Conservation (phyloP, 2,329 filamentous ascomycete species). For the Ceratocystis destructans region DNA sequence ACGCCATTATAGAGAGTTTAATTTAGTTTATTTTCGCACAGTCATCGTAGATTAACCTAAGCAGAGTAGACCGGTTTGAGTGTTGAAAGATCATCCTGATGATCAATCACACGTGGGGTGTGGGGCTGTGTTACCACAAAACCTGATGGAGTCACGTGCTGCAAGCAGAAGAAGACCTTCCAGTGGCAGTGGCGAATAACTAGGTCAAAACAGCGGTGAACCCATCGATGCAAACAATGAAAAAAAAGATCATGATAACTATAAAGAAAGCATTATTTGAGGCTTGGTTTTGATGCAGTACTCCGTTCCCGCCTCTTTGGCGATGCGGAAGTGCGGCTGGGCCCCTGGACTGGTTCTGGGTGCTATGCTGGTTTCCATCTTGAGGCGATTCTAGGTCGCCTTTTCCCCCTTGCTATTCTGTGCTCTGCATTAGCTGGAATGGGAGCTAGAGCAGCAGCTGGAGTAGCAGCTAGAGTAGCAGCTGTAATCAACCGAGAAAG, state of each 20-base stretch:
- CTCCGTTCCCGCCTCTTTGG: not conserved
- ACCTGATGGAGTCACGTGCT: not conserved
- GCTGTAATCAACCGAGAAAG: not conserved
- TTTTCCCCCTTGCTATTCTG: not conserved
- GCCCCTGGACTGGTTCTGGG: not conserved
- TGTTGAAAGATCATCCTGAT: not conserved
- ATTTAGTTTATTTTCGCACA: not conserved
- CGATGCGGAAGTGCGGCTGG: not conserved
- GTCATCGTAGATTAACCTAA: not conserved
- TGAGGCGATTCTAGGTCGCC: too few species aligned
- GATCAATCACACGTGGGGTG: not conserved
- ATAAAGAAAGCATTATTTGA: not conserved
- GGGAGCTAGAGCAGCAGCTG: not conserved
- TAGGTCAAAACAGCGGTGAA: not conserved
- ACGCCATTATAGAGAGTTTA: not conserved
- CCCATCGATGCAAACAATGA: not conserved
- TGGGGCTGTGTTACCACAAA: not conserved
- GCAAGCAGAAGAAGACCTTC: not conserved
- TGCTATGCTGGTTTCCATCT: not conserved
- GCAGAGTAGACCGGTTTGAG: not conserved
- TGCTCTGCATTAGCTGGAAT: not conserved
- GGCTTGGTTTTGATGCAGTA: not conserved
- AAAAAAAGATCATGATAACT: not conserved
- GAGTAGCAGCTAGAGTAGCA: not conserved
- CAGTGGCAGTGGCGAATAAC: not conserved